Evolutionary conservation across 768 basidiomycete genomes (phyloP).

Genomic region (Naganishia vishniacii): DNA sequence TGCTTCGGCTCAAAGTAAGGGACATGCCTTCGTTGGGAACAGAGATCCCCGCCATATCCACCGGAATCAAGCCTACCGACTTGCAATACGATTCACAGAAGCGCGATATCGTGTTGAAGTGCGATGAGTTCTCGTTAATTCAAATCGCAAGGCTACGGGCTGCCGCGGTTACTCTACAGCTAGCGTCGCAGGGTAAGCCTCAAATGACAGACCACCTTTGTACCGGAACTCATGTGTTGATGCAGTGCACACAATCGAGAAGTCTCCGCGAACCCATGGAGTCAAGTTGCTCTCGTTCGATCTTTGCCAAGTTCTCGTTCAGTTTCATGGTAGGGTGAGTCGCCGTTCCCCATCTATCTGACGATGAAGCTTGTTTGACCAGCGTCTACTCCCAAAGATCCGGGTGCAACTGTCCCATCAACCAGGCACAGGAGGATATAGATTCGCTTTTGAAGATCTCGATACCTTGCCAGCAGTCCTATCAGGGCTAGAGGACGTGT

Average conservation of each 20-base stretch:
- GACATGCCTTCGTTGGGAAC: not conserved
- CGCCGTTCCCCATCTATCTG: not conserved
- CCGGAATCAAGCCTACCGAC: not conserved
- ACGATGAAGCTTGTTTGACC: too few species aligned
- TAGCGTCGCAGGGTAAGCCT: slow-evolving; percentile 4
- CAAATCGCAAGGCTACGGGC: slow-evolving; percentile 2
- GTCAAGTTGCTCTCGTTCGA: not conserved
- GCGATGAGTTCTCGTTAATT: slow-evolving; percentile 5
- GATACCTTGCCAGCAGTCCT: not conserved
- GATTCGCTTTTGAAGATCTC: not conserved
- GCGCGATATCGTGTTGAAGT: not conserved
- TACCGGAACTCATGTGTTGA: not conserved
- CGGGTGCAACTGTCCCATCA: slow-evolving; percentile 5
- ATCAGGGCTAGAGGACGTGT: slow-evolving; percentile 2
- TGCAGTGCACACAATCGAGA: not conserved
- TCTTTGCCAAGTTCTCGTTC: not conserved
- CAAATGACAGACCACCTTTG: not conserved
- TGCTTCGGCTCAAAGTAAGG: not conserved
- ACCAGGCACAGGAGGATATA: not conserved
- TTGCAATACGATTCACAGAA: slow-evolving; percentile 7
- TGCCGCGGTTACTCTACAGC: slow-evolving; percentile 4
- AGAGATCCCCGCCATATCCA: not conserved
- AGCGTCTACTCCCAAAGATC: not conserved
- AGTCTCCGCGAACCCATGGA: not conserved
- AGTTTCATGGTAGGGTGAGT: not conserved